Evolutionary conservation across 2,329 filamentous ascomycete species (phyloP), one percentile per base, ranked within the genome.

Genomic region (Fusarium albidum): DNA sequence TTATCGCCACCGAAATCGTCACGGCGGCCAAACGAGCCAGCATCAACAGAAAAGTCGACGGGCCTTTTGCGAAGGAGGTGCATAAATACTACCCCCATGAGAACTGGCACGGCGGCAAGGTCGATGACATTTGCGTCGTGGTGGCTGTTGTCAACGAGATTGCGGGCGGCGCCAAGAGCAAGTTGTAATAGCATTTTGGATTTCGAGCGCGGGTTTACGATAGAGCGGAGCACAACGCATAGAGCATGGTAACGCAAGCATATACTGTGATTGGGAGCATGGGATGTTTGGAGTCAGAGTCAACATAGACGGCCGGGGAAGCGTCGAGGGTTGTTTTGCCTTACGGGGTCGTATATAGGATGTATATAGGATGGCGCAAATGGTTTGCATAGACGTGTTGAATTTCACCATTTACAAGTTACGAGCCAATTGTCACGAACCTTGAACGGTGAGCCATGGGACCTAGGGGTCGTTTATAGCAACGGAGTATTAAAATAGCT

Each of bases 51-150:
- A 91, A 89, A 67, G 78, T 91, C 45, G 91, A 98, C 71, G 92
- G 94, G 0, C 95, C 95, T 0, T 99, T 99, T 73, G 92, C 95
- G 33, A 96, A 91, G 74, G 92, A 97, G 73, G 92, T 97, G 15
- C 91, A 95, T 71, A 90, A 88, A 68, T 87, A 90, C 69, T 96
- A 91, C 65, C 94, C 95, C 0, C 80, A 88, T 31, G 94, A 98
- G 73, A 85, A 87, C 52, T 99, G 91, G 85, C 86, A 86, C 52
- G 95, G 95, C 52, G 95, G 95, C 45, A 99, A 99, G 74, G 85
- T 96, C 15, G 95, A 99, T 71, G 95, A 99, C 73, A 97, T 99
- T 53, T 94, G 92, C 67, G 92, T 92, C 5, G 79, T 99, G 43
- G 87, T 93, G 12, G 85, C 88, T 27, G 79, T 96, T 26, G 91